phyloP scores from a whole-genome alignment of 1,139 yeast genomes.

The Pneumocystis carinii region DNA sequence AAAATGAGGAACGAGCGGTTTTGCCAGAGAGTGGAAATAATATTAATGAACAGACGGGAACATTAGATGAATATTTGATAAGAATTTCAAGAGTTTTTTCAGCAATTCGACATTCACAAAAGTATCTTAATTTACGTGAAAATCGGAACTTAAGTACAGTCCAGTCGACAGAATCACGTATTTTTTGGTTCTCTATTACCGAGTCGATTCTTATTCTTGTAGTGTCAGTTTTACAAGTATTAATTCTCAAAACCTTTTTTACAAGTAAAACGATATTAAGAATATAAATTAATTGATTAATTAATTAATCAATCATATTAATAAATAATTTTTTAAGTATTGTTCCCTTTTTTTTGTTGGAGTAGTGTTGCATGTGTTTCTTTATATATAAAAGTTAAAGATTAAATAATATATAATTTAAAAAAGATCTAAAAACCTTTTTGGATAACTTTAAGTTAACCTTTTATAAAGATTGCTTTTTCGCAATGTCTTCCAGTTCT shows the following conservation, averaged over 20 bases:
- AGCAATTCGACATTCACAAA: conserved; percentile 35
- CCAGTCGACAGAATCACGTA: conserved; percentile 70
- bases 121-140: conserved; percentile 83
- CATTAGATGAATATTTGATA: conserved; percentile 32
- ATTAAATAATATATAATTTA: neutral
- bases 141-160: conserved; percentile 87
- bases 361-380: too few species aligned
- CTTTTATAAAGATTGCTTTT: conserved; percentile 13
- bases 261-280: conserved; percentile 21
- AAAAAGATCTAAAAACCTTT: neutral
- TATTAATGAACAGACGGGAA: conserved; percentile 36
- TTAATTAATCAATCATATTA: too few species aligned
- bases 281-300: neutral
- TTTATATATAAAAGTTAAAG: neutral
- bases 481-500: conserved; percentile 12
- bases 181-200: conserved; percentile 67
- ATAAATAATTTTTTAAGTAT: neutral
- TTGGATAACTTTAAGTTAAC: neutral
- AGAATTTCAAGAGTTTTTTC: conserved; percentile 55
- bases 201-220: conserved; percentile 72
- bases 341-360: too few species aligned
- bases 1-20: conserved; percentile 43
- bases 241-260: conserved; percentile 74
- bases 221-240: conserved; percentile 72
- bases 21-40: conserved; percentile 43